A percentile compares a stretch with the other conserved stretches of the same genome.
Evolutionary conservation across 768 basidiomycete species (phyloP).

Genomic region (Russula griseocarnosa): DNA sequence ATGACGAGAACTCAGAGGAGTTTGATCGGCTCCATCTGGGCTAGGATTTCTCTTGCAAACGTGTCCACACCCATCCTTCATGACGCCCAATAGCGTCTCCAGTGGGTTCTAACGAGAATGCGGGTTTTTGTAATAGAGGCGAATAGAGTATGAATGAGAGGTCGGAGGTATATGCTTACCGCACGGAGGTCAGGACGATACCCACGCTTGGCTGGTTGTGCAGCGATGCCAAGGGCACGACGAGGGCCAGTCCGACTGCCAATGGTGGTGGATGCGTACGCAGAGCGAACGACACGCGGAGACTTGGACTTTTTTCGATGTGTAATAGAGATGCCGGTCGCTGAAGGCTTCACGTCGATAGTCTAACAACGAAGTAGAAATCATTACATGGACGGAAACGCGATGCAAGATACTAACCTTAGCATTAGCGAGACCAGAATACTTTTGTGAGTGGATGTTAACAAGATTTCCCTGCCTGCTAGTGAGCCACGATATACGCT

Average conservation of each 20-base stretch:
- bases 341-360: slow-evolving; percentile 56
- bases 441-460: slow-evolving; percentile 89
- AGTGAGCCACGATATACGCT: not conserved
- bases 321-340: slow-evolving; percentile 54
- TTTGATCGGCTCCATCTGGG: slow-evolving; percentile 56
- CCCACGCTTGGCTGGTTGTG: slow-evolving; percentile 55
- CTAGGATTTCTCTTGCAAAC: slow-evolving; percentile 72
- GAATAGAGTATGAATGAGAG: slow-evolving; percentile 8
- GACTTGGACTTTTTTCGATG: slow-evolving; percentile 63
- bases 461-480: slow-evolving; percentile 70
- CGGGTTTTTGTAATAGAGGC: slow-evolving; percentile 35
- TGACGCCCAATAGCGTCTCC: slow-evolving; percentile 56
- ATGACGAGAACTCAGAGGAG: slow-evolving; percentile 51
- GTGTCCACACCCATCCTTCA: slow-evolving; percentile 92
- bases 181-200: slow-evolving; percentile 76
- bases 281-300: slow-evolving; percentile 47
- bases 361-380: slow-evolving; percentile 41
- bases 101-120: slow-evolving; percentile 94
- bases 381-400: not conserved
- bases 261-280: slow-evolving; percentile 48
- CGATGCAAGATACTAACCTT: slow-evolving; percentile 48
- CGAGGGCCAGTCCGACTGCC: slow-evolving; percentile 68
- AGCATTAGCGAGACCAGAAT: slow-evolving; percentile 81
- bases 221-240: slow-evolving; percentile 62
- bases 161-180: slow-evolving; percentile 47